Evolutionary conservation across 306 rosid species (phyloP), one percentile per base, ranked within the genome.

Genomic region (Prunus padus): DNA sequence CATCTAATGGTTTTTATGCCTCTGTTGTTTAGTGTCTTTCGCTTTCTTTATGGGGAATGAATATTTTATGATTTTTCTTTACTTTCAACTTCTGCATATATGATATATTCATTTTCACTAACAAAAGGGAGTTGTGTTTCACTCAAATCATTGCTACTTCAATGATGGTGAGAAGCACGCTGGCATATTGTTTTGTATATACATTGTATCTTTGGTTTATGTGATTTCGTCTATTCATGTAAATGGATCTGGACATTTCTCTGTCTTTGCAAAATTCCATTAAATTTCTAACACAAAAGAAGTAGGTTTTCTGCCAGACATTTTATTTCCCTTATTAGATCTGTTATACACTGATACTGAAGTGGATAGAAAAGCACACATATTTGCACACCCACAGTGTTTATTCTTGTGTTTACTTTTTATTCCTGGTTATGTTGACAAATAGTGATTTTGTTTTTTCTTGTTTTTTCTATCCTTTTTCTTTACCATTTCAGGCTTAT

Each of bases 401-500:
- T 50, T 40, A 23, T 49, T 22, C 13, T 62, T 45, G 46, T 59
- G 25, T 47, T 81, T 54, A 23, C 50, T 79, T 51, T 57, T 81
- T 15, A 11, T 44, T 11, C 19, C 28, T 40, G 20, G 42, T 14
- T 13, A 63, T 63, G 67, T 14, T 9, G 47, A 62, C 18, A 69
- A 51, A 44, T 60, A 44, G 72, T 77, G 25, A 62, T 7, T 65
- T 23, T 56, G 56, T 31, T 45, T 47, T 55, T 59, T n/a, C 10
- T 25, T 37, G 9, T 37, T 37, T 9, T 37, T 37, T 37, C 42
- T 37, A 37, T 37, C 9, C 60, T 63, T 62, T 59, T 78, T 73
- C 75, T 79, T 85, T 80, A 66, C 56, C 44, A 30, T 87, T 84
- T 81, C 90, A 94, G 98, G 98, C 98, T 52, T 88, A 94, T 85